Base-by-base conservation (phyloP, 2,329 filamentous ascomycete species). In the Emergomyces africanus region DNA sequence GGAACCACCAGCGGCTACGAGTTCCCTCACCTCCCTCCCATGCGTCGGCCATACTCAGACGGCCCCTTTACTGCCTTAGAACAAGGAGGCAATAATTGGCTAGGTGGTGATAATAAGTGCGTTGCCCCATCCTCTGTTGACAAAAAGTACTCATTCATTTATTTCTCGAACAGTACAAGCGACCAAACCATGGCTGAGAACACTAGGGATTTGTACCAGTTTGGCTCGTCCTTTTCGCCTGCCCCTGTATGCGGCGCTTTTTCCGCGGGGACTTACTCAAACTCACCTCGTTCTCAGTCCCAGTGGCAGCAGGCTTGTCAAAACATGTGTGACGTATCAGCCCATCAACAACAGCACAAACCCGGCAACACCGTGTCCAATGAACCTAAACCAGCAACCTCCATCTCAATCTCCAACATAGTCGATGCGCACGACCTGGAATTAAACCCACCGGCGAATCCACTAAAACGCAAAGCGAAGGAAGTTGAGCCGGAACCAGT, bases 381-480 rank as follows among this genome's bases (percentile, higher is more conserved):
- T 18, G 9, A 51, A 1, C 30, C 15, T 14, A 55, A 18, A 46
- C 15, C 6, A 30, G 8, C 37, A 35, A 44, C 39, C 15, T 42
- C 54, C 23, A 54, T 42, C 35, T 28, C 57, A 33, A 46, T 44
- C 15, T 48, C 48, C 48, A 58, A 58, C 37, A 30, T 54, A 5
- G 35, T 41, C 25, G 48, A 35, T 42, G 37, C 5, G 8, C 15
- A 30, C 10, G 44, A 54, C 9, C n/a, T 18, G 12, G 15, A 8
- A 6, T 10, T 35, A 1, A 18, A 51, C 44, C 20, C 6, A 25
- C 54, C 39, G 23, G 15, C 14, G 3, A 33, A 44, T 20, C 35
- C 54, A 5, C 54, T 44, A 3, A 59, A 59, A 25, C 35, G 57
- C n/a, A 59, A 59, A 28, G 57, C 57, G 23, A 5, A 28, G n/a